A percentile compares a stretch with the other conserved stretches of the same genome.
Evolutionary conservation across 345 rosid species (phyloP).

Genomic region (Jatropha curcas): DNA sequence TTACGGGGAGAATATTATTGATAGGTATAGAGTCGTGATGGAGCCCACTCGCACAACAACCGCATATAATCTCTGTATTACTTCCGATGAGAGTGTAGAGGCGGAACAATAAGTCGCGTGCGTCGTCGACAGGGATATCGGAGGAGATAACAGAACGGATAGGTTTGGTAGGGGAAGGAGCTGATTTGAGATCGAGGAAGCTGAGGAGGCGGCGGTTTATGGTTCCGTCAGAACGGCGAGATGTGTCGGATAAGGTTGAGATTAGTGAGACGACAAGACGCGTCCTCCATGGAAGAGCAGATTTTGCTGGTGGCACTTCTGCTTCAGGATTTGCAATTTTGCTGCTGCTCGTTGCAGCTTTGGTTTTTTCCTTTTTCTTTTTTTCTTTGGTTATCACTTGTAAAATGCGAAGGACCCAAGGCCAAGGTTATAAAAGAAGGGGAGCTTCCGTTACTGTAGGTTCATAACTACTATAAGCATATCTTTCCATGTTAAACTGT

Average conservation of each 20-base stretch:
- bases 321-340: background rate
- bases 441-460: too few species aligned
- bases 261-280: slow-evolving; percentile 42
- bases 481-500: too few species aligned
- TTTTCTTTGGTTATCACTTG: too few species aligned
- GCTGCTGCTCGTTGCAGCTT: background rate
- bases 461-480: too few species aligned
- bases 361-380: too few species aligned
- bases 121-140: slow-evolving; percentile 54
- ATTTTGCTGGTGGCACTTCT: background rate
- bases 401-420: too few species aligned
- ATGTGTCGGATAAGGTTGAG: slow-evolving; percentile 40
- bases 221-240: slow-evolving; percentile 55
- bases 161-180: slow-evolving; percentile 48
- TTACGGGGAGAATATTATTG: slow-evolving; percentile 46
- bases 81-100: slow-evolving; percentile 42
- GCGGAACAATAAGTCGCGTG: slow-evolving; percentile 81
- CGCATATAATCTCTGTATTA: background rate
- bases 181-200: slow-evolving; percentile 48
- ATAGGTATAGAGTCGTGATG: background rate
- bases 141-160: slow-evolving; percentile 47
- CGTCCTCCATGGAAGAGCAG: slow-evolving; percentile 53
- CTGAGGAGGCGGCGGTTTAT: slow-evolving; percentile 59
- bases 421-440: too few species aligned
- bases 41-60: background rate